Base-by-base conservation (phyloP, 768 basidiomycete genomes). In the Rhodotorula diobovata region DNA sequence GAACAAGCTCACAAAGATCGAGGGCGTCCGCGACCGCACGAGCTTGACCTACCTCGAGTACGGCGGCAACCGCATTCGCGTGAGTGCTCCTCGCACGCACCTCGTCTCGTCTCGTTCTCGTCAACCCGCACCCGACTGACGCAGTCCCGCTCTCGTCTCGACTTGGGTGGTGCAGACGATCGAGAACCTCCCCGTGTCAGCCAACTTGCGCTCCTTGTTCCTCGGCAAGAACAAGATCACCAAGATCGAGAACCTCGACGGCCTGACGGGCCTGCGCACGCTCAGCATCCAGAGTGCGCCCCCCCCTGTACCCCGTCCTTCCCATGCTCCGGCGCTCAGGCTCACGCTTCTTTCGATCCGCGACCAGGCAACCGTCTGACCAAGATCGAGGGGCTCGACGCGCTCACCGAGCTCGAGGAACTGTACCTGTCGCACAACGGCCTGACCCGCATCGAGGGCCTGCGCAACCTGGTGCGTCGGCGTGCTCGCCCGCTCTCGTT, bases 221-320 rank as follows among this genome's bases (percentile, higher is more conserved):
- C 81, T 98, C 6, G 96, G 96, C 15, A 99, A 99, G 85, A 99
- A 99, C 80, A 99, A 97, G 82, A 91, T 99, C 68, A 79, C 87
- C 12, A 88, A 86, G 79, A 85, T 99, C 9, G 90, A 95, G 90
- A 89, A 89, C 73, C 81, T 98, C 35, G 82, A 81, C 46, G 84
- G 82, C 4, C 83, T 99, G 72, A 87, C 85, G 72, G 87, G 86
- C 59, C 85, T 99, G 37, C 88, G 84, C 78, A 91, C 96, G 54
- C 82, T 99, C 37, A 93, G 93, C 0, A 83, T 99, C 39, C 92
- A 94, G 58, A 74, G 69, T 71, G 23, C 54, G 68, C 51, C 28
- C n/a, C 21, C 16, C n/a, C 12, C 35, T 21, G 34, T 2, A 12
- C 6, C 4, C n/a, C 12, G 23, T 20, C 11, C 41, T 43, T 43